phyloP scores from a whole-genome alignment of 2,329 filamentous ascomycete genomes.

The Exophiala sideris region DNA sequence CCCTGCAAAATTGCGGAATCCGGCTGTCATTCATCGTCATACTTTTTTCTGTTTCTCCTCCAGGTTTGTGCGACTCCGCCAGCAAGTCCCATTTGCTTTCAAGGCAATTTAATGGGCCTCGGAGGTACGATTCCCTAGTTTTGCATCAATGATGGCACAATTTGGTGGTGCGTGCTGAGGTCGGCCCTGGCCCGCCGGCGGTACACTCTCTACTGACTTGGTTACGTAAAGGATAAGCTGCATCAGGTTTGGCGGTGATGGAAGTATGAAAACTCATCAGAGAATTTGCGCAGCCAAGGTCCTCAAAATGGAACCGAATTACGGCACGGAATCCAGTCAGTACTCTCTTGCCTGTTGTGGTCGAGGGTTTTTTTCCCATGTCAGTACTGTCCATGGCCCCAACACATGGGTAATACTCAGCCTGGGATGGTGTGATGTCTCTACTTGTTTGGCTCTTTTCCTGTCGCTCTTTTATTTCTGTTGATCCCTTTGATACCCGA shows the following conservation, averaged over 20 bases:
- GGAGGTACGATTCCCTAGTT: background rate
- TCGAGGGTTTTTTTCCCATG: conserved; percentile 6
- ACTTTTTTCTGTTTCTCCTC: background rate
- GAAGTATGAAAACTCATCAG: conserved; percentile 15
- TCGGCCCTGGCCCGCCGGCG: conserved; percentile 30
- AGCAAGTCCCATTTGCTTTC: conserved; percentile 6
- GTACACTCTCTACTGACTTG: conserved; percentile 25
- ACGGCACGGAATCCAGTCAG: conserved; percentile 18
- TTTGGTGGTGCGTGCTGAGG: conserved; percentile 10
- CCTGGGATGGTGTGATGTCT: conserved; percentile 5
- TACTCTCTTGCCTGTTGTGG: conserved; percentile 17
- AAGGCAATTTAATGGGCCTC: background rate
- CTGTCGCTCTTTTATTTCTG: conserved; percentile 2
- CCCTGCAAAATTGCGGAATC: conserved; percentile 4
- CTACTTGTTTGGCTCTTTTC: background rate
- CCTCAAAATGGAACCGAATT: conserved; percentile 22
- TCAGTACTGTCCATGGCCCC: background rate
- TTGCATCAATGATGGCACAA: background rate
- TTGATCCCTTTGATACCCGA: background rate
- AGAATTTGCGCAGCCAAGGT: conserved; percentile 25
- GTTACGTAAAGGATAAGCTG: conserved; percentile 43
- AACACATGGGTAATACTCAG: background rate
- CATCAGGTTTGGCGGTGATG: conserved; percentile 23
- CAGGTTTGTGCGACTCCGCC: conserved; percentile 8
- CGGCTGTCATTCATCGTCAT: conserved; percentile 10